Base-by-base conservation (phyloP, 352 stramenopile species). In the Phytophthora parvispora region DNA sequence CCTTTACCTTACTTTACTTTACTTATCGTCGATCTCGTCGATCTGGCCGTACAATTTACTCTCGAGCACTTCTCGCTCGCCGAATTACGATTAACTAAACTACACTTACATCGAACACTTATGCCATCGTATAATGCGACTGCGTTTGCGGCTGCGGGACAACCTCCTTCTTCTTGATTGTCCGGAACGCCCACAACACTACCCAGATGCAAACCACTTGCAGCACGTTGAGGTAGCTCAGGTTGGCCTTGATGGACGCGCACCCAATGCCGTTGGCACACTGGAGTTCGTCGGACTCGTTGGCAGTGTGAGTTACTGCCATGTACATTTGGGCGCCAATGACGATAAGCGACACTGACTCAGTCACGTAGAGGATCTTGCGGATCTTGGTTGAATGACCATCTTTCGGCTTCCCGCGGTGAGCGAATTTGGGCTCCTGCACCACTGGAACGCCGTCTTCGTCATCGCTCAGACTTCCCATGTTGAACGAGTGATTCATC, bases 241-340 rank as follows among this genome's bases (percentile, higher is more conserved):
- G 49, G 36, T 53, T 34, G 24, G 67, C 55, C n/a, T 73, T 64
- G 40, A 93, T 50, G 28, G 65, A 65, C 9, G 81, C 74, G 47
- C 85, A 93, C 18, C 69, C 47, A 18, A 84, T 54, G 8, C 83
- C 85, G 34, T 91, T 91, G 12, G 85, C 83, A 29, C 85, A 93
- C 4, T 78, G 71, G 27, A 93, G 74, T 53, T 89, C 85, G 3
- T 70, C 32, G 1, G 69, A 71, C 49, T 77, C 63, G 27, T 63
- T 64, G 15, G 66, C 61, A 25, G 74, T 71, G 25, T 74, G 67
- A 4, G 38, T 66, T 16, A 86, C 56, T 2, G 69, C 81, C 31
- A 84, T 77, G 69, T 83, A 86, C 40, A 92, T 77, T 69, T 88
- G 77, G 8, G 67, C 77, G 5, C 54, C 65, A 25, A 81, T 40